phyloP scores from a whole-genome alignment of 768 basidiomycete genomes.

The Inosperma sp. region DNA sequence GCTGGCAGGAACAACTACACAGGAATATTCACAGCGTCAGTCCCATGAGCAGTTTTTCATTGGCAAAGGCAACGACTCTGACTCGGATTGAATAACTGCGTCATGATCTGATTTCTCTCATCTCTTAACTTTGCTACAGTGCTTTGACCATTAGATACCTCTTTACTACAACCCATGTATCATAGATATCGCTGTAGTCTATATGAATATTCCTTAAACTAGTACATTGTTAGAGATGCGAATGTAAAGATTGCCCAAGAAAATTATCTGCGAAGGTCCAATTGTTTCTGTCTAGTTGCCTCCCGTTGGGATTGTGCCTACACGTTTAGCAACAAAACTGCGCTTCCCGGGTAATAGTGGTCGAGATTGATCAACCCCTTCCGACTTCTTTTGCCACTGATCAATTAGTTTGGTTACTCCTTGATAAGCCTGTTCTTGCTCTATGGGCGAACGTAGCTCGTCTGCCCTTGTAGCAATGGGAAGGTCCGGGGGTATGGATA shows the following conservation, averaged over 20 bases:
- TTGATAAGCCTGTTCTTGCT: slow-evolving; percentile 70
- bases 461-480: slow-evolving; percentile 15
- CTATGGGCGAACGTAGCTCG: slow-evolving; percentile 48
- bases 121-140: neutral
- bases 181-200: neutral
- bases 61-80: slow-evolving; percentile 25
- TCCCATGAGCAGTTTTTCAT: slow-evolving; percentile 21
- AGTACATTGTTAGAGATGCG: no score
- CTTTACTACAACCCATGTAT: no score
- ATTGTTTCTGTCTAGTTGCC: slow-evolving; percentile 18
- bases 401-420: slow-evolving; percentile 84
- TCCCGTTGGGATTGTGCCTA: slow-evolving; percentile 27
- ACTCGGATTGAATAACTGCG: slow-evolving; percentile 11
- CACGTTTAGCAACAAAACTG: slow-evolving; percentile 38
- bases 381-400: slow-evolving; percentile 82
- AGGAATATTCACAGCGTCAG: slow-evolving; percentile 4
- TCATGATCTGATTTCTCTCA: neutral
- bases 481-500: slow-evolving; percentile 17
- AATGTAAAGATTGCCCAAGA: no score
- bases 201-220: neutral
- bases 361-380: slow-evolving; percentile 45
- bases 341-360: slow-evolving; percentile 32
- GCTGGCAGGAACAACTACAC: slow-evolving; percentile 21
- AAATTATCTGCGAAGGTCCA: neutral
- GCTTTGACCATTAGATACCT: no score